A percentile compares a stretch with the other conserved stretches of the same genome.
phyloP scores from a whole-genome alignment of 1,284 basidiomycete genomes.

The Moesziomyces sp. region DNA sequence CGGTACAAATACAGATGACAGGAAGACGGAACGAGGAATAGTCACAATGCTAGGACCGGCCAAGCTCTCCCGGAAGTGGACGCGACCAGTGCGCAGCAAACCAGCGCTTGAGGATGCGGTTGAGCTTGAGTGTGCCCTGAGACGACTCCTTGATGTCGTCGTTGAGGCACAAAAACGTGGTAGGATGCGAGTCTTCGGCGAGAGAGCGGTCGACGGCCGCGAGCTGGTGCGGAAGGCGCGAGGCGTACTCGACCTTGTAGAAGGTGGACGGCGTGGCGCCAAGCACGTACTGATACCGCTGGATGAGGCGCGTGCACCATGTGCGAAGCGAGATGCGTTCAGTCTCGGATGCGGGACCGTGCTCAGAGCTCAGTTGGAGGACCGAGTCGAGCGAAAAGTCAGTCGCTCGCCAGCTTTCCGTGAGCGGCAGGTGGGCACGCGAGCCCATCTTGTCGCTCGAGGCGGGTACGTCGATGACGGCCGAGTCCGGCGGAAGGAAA shows the following conservation, averaged over 20 bases:
- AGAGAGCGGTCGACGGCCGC: constrained; percentile 24
- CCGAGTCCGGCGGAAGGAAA: constrained; percentile 28
- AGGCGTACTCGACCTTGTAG: constrained; percentile 45
- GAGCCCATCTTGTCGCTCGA: constrained; percentile 7
- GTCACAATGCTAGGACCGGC: neutral
- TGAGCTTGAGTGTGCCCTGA: constrained; percentile 24
- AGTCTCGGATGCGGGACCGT: neutral
- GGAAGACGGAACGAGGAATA: too few species aligned
- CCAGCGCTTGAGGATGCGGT: constrained; percentile 39
- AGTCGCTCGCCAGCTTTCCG: constrained; percentile 19
- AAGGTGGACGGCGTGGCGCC: constrained; percentile 41
- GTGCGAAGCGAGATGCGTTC: constrained; percentile 19
- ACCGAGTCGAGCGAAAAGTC: constrained; percentile 33
- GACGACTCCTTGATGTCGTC: constrained; percentile 46
- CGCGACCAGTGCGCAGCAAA: constrained; percentile 26
- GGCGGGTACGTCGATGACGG: constrained; percentile 4
- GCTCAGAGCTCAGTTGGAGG: neutral
- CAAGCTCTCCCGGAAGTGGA: constrained; percentile 21
- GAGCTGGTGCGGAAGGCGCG: constrained; percentile 23
- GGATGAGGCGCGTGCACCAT: constrained; percentile 40
- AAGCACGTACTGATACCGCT: constrained; percentile 38
- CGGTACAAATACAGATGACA: too few species aligned
- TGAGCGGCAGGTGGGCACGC: constrained; percentile 40
- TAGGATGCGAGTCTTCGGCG: constrained; percentile 2
- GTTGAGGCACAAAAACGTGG: constrained; percentile 47